Conservation (phyloP, 257 asterid species). For the Nicotiana noctiflora region DNA sequence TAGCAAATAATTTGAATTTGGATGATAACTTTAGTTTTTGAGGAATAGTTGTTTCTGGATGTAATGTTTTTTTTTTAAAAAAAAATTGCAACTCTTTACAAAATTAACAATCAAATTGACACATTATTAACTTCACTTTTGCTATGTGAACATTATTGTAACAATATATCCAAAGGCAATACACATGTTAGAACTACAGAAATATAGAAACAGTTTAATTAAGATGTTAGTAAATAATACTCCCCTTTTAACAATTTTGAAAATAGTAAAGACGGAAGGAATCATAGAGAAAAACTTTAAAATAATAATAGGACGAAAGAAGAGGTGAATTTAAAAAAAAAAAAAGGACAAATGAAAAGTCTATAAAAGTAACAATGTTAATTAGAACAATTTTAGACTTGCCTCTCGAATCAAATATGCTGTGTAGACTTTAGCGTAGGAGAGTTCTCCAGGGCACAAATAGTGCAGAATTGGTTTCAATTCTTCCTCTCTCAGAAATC, state of each 20-base stretch:
- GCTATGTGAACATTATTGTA: neutral
- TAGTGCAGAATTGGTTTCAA: conserved; percentile 23
- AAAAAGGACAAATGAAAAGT: neutral
- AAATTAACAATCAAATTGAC: neutral
- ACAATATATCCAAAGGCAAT: neutral
- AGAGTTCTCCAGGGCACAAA: conserved; percentile 27
- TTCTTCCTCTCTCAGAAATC: conserved; percentile 29
- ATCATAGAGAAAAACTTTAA: neutral
- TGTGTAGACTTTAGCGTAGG: conserved; percentile 20
- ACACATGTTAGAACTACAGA: too few relatives aligned
- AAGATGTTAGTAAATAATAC: too few relatives aligned
- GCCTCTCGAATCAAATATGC: conserved; percentile 21
- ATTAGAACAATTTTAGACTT: neutral
- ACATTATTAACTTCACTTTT: neutral
- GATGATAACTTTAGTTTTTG: neutral
- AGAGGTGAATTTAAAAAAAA: neutral
- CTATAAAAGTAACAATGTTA: neutral
- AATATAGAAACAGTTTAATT: too few relatives aligned
- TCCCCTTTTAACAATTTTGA: too few relatives aligned
- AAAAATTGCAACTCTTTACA: neutral
- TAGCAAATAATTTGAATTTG: too few relatives aligned
- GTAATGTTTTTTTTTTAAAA: neutral
- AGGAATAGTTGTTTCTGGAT: neutral
- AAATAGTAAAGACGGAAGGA: too few relatives aligned
- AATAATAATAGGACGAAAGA: neutral